phyloP scores from a whole-genome alignment of 495 filamentous ascomycete species.

The Pseudomonodictys pantanalensis region DNA sequence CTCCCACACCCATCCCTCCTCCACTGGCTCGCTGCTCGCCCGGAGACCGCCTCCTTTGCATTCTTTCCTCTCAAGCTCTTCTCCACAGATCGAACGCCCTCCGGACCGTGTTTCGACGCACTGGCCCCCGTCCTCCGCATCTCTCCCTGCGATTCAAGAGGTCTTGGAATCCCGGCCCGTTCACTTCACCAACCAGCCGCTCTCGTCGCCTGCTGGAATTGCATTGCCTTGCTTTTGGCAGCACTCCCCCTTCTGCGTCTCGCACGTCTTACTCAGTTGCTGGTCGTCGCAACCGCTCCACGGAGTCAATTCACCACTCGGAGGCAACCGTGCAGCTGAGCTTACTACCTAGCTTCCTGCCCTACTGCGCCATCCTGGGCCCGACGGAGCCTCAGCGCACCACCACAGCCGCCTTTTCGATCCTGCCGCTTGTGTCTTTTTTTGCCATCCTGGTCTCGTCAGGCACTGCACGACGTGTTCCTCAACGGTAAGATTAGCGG shows the following conservation, averaged over 20 bases:
- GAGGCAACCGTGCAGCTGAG: conserved; percentile 19
- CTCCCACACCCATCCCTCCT: not conserved
- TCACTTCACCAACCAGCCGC: conserved; percentile 16
- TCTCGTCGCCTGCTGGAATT: conserved; percentile 17
- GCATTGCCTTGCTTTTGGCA: not conserved
- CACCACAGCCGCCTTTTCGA: conserved; percentile 10
- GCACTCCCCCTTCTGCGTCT: not conserved
- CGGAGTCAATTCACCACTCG: not conserved
- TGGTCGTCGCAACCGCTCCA: too few relatives aligned
- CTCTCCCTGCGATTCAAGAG: conserved; percentile 10
- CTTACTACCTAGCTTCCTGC: conserved; percentile 12
- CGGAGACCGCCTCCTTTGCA: conserved; percentile 20
- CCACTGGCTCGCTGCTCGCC: not conserved
- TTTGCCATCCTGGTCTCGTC: conserved; percentile 11
- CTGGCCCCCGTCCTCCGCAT: conserved; percentile 23
- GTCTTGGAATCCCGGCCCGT: conserved; percentile 10
- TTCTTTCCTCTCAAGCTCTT: not conserved
- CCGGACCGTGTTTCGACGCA: conserved; percentile 28
- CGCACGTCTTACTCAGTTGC: not conserved
- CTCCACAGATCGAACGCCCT: not conserved
- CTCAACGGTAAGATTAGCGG: conserved; percentile 25
- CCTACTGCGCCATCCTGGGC: conserved; percentile 31
- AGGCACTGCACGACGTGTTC: conserved; percentile 24
- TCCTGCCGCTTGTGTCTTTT: conserved; percentile 25
- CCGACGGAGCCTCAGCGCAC: conserved; percentile 30